Conservation (phyloP, 2,329 filamentous ascomycete genomes). For the Monosporascus sp. region DNA sequence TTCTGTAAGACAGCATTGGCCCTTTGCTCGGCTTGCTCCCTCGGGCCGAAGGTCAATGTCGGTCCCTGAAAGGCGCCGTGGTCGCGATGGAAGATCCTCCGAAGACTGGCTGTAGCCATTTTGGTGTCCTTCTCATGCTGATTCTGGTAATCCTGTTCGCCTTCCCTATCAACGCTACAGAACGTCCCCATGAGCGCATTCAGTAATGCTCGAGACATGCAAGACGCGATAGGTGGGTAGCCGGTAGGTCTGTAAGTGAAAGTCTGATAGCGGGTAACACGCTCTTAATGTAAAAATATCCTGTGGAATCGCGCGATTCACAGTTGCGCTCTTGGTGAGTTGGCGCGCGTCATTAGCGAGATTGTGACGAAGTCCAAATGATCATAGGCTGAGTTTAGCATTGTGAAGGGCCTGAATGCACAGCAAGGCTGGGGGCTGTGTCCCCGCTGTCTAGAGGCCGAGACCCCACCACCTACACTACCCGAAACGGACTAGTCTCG, state of each 20-base stretch:
- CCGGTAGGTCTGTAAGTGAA: not conserved
- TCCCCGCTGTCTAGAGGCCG: not conserved
- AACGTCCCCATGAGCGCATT: constrained; percentile 19
- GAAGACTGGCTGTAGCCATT: constrained; percentile 5
- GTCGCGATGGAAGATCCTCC: constrained; percentile 5
- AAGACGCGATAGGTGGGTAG: not conserved
- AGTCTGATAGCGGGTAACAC: not conserved
- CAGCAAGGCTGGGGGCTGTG: not conserved
- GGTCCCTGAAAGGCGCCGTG: constrained; percentile 4
- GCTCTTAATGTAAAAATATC: not conserved
- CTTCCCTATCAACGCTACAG: constrained; percentile 19
- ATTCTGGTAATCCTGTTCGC: constrained; percentile 8
- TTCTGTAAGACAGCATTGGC: constrained; percentile 7
- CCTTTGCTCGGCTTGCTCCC: constrained; percentile 1
- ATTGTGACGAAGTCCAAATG: not conserved
- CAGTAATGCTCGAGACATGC: not conserved
- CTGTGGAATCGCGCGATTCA: not conserved
- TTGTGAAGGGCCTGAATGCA: too few relatives aligned
- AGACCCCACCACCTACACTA: too few relatives aligned
- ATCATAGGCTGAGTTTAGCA: not conserved
- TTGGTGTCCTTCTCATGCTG: constrained; percentile 15
- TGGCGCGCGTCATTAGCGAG: not conserved
- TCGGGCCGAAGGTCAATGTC: not conserved
- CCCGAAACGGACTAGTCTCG: too few relatives aligned
- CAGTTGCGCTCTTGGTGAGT: not conserved